Base-by-base conservation (phyloP, 768 basidiomycete genomes). In the Naganishia randhawae region DNA sequence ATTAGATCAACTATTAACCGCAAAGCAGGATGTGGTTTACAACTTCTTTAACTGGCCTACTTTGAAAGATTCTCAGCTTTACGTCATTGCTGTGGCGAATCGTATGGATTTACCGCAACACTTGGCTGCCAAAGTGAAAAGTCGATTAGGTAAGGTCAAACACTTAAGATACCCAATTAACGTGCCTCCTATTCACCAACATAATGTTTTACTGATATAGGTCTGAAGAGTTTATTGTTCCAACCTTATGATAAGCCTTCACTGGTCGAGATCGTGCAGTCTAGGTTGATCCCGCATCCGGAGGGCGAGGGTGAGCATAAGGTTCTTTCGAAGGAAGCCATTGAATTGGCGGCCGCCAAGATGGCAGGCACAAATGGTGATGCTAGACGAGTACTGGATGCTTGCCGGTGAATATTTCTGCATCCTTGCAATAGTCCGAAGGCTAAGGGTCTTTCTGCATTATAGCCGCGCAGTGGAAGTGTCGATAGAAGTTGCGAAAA, bases 31-130 rank as follows among this genome's bases (percentile, higher is more conserved):
- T 68, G 95, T 99, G 11, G 90, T 99, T 25, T 99, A 99, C 81
- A 97, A 97, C 76, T 98, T 99, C 81, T 98, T 98, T 84, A 98
- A 99, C 77, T 99, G 96, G 95, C 96, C 96, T 1, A 95, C 93
- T 3, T 83, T 96, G 61, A 84, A 85, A 0, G 87, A 87, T 22
- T 93, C 92, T 67, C 91, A 90, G 78, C 85, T 99, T 6, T 87
- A 97, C 62, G 96, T 99, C 1, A 85, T 99, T 61, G 95, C 96
- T 0, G 93, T 99, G 0, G 96, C 96, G 8, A 99, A 98, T 77
- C 93, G 95, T 33, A 95, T 96, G 90, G 95, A 98, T 75, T 84
- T 98, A 64, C 96, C 96, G 0, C 95, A 98, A 79, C 84, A 95
- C 51, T 89, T 99, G 86, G 88, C 85, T 2, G 92, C 92, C 0